A percentile compares a stretch with the other conserved stretches of the same genome.
These are phyloP conservation scores for Trichosanthes truncata DNA, from an alignment of 306 rosid species.

Conservation along the genomic window DNA sequence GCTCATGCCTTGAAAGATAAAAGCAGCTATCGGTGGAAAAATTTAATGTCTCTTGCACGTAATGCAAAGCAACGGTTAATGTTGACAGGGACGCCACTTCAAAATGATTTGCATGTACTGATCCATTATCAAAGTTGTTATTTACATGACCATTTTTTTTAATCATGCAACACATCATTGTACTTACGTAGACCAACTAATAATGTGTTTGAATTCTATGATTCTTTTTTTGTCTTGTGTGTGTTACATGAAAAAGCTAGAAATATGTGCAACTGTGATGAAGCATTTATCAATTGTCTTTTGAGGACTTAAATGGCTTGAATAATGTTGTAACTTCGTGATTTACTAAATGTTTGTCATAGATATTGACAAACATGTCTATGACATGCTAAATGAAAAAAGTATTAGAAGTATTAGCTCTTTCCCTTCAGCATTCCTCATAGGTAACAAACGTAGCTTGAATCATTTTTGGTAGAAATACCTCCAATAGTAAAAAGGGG, in stretches of 20 bases:
- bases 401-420: background rate
- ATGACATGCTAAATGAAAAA: background rate
- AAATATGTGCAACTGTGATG: background rate
- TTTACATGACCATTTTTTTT: constrained; percentile 12
- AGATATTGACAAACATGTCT: background rate
- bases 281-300: background rate
- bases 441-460: background rate
- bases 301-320: background rate
- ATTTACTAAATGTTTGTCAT: background rate
- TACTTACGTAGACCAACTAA: background rate
- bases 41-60: constrained; percentile 83
- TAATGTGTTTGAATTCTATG: background rate
- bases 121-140: constrained; percentile 7
- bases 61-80: constrained; percentile 89
- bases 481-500: too few species aligned
- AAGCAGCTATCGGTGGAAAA: constrained; percentile 93
- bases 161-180: background rate
- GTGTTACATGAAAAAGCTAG: background rate
- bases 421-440: background rate
- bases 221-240: background rate
- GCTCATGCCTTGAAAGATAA: constrained; percentile 98
- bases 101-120: constrained; percentile 80
- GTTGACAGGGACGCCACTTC: constrained; percentile 98
- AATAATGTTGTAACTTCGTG: background rate
- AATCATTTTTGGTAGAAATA: background rate